phyloP scores from a whole-genome alignment of 345 rosid species.

The Salix exigua region DNA sequence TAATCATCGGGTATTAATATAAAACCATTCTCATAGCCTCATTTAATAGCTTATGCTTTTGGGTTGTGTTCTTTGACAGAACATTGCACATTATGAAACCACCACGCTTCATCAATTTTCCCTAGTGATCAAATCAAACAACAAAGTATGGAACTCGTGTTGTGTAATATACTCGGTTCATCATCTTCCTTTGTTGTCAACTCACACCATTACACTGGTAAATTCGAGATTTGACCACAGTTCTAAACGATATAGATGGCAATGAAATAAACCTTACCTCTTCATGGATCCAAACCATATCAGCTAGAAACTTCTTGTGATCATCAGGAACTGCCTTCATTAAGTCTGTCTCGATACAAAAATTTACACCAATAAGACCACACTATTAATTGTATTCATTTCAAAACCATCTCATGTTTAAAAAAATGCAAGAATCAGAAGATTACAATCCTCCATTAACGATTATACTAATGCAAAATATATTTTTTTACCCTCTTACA shows the following conservation, averaged over 20 bases:
- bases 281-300: conserved; percentile 83
- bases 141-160: background rate
- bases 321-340: conserved; percentile 71
- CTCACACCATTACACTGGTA: background rate
- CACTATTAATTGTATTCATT: background rate
- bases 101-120: background rate
- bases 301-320: conserved; percentile 78
- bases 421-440: background rate
- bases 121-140: background rate
- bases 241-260: background rate
- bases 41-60: too few species aligned
- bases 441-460: background rate
- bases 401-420: background rate
- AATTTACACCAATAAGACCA: background rate
- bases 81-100: conserved; percentile 4
- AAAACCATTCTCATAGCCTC: too few species aligned
- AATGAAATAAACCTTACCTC: conserved; percentile 43
- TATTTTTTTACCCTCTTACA: background rate
- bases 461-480: background rate
- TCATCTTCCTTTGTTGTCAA: background rate
- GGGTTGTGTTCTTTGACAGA: too few species aligned
- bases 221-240: background rate
- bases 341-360: conserved; percentile 46
- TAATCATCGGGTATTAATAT: too few species aligned
- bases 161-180: background rate